phyloP scores from a whole-genome alignment of 805 yeast genomes.

The Cyberlindnera veronae region DNA sequence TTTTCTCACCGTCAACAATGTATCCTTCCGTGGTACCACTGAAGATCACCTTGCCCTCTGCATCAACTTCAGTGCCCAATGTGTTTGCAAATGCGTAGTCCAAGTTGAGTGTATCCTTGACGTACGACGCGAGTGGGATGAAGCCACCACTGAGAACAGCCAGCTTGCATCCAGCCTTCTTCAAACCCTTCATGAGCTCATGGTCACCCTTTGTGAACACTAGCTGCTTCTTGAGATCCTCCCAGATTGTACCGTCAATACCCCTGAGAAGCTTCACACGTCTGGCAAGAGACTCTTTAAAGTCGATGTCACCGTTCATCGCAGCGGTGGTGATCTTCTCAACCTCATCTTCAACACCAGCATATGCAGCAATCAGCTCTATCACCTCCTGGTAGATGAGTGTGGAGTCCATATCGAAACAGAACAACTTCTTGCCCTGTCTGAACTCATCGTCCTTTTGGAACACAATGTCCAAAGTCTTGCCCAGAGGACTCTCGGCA shows the following conservation, averaged over 20 bases:
- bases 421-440: conserved; percentile 51
- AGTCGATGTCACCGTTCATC: conserved; percentile 96
- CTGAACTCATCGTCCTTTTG: conserved; percentile 35
- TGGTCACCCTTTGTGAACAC: conserved; percentile 81
- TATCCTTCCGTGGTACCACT: conserved; percentile 78
- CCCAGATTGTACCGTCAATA: conserved; percentile 74
- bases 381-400: conserved; percentile 94
- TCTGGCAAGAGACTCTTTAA: conserved; percentile 70
- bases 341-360: conserved; percentile 84
- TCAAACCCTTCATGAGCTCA: conserved; percentile 63
- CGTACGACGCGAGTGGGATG: conserved; percentile 76
- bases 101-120: conserved; percentile 61
- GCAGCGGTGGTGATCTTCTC: conserved; percentile 88
- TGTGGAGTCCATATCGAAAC: conserved; percentile 98
- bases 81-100: conserved; percentile 90
- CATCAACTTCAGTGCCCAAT: conserved; percentile 45
- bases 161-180: conserved; percentile 56
- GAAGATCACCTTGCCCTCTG: conserved; percentile 43
- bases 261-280: conserved; percentile 84
- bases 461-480: conserved; percentile 39
- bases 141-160: conserved; percentile 97
- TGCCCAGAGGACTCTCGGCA: conserved; percentile 17
- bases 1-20: conserved; percentile 81
- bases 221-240: conserved; percentile 66
- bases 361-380: conserved; percentile 91